Conservation (phyloP, 805 yeast genomes). For the Starmerella bombi region DNA sequence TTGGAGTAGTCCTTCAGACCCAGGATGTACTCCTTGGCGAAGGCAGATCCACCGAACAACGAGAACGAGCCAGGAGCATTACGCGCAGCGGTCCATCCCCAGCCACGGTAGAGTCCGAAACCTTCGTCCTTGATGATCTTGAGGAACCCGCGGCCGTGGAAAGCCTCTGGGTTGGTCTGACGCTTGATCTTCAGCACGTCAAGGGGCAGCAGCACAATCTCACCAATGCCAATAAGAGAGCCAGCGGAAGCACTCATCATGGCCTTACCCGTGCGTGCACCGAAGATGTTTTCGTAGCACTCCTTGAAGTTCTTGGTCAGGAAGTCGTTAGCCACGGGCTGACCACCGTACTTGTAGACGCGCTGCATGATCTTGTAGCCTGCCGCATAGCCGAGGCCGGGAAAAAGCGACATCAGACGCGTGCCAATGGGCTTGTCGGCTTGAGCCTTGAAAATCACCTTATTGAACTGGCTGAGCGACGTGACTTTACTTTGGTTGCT, state of each 20-base stretch:
- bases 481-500: constrained; percentile 69
- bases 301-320: constrained; percentile 60
- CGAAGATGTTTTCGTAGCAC: constrained; percentile 63
- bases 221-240: constrained; percentile 88
- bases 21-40: constrained; percentile 91
- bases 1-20: constrained; percentile 73
- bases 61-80: constrained; percentile 99
- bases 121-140: constrained; percentile 85
- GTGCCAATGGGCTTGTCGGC: constrained; percentile 57
- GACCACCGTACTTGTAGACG: constrained; percentile 98
- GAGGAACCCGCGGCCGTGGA: constrained; percentile 92
- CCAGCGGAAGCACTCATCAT: constrained; percentile 95
- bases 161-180: constrained; percentile 99
- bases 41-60: constrained; percentile 94
- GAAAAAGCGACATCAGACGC: constrained; percentile 75
- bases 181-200: constrained; percentile 96
- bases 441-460: constrained; percentile 73
- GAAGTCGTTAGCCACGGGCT: constrained; percentile 94
- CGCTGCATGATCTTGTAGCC: constrained; percentile 91
- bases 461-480: constrained; percentile 53
- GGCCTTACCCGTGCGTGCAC: constrained; percentile 95
- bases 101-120: constrained; percentile 84
- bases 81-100: constrained; percentile 99
- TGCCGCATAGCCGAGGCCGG: constrained; percentile 97
- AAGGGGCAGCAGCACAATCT: constrained; percentile 83